Percentiles rank a stretch among this genome's conserved stretches.
phyloP scores from a whole-genome alignment of 306 rosid genomes.

The Hippophae tibetana region DNA sequence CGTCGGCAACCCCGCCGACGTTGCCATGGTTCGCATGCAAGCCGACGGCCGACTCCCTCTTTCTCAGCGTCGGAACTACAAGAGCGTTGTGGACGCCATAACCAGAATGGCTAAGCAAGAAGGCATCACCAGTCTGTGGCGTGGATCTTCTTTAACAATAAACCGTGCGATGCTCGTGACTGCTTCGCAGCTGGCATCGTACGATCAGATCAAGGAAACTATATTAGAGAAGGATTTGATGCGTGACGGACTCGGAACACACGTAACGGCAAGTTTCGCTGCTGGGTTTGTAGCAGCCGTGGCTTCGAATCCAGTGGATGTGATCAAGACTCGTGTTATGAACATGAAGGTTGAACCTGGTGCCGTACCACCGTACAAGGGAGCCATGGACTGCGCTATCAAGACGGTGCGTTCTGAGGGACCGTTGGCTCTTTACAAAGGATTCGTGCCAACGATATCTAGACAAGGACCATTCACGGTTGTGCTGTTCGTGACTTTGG shows the following conservation, averaged over 20 bases:
- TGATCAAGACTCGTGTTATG: conserved; percentile 71
- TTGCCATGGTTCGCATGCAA: conserved; percentile 78
- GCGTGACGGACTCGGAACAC: conserved; percentile 71
- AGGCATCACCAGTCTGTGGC: conserved; percentile 60
- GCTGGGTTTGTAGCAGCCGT: conserved; percentile 80
- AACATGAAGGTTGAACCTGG: conserved; percentile 74
- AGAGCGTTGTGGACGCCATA: conserved; percentile 59
- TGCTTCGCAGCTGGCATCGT: conserved; percentile 67
- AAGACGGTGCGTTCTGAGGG: conserved; percentile 71
- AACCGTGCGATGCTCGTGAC: conserved; percentile 84
- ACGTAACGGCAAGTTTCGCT: conserved; percentile 65
- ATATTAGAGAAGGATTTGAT: conserved; percentile 41
- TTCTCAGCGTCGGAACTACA: conserved; percentile 58
- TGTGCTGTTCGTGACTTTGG: conserved; percentile 66
- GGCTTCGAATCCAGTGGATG: conserved; percentile 66
- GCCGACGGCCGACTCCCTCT: conserved; percentile 66
- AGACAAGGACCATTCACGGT: conserved; percentile 80
- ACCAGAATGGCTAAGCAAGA: conserved; percentile 43
- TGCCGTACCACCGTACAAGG: conserved; percentile 45
- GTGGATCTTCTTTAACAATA: conserved; percentile 62
- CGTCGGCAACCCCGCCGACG: conserved; percentile 68
- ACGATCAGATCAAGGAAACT: conserved; percentile 61
- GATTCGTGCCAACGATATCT: conserved; percentile 64
- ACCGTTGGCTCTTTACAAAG: conserved; percentile 61
- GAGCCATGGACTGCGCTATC: conserved; percentile 58